Conservation (phyloP, 2,329 filamentous ascomycete genomes). For the Colletotrichum sp. region DNA sequence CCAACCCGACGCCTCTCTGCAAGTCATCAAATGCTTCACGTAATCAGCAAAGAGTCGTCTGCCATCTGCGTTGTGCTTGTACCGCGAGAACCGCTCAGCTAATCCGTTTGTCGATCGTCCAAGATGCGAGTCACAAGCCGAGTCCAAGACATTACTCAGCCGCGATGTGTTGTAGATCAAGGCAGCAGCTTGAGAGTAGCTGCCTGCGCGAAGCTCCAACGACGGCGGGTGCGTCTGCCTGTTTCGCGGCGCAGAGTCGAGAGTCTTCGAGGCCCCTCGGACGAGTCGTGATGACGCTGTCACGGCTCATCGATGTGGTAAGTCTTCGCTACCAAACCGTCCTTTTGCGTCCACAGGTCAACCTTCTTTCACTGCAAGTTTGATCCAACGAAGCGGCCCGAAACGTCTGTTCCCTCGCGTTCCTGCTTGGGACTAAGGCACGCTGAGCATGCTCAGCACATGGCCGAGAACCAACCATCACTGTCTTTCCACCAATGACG, state of each 20-base stretch:
- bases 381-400: slow-evolving; percentile 8
- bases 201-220: background rate
- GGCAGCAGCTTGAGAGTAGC: background rate
- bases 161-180: background rate
- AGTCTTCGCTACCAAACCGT: background rate
- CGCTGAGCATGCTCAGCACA: slow-evolving; percentile 5
- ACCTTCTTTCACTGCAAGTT: background rate
- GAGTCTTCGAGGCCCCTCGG: background rate
- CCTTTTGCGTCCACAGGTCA: background rate
- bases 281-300: background rate
- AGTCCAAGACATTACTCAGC: background rate
- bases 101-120: background rate
- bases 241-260: background rate
- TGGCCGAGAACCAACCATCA: background rate
- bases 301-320: background rate
- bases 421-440: slow-evolving; percentile 10
- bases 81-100: background rate
- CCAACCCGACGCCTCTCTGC: background rate
- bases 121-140: background rate
- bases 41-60: background rate
- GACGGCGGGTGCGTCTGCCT: background rate
- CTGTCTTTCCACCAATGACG: slow-evolving; percentile 15
- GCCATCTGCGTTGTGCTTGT: background rate
- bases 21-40: background rate
- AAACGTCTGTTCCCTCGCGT: background rate